Base-by-base conservation (phyloP, 768 basidiomycete genomes). In the Leucosporidium scottii region DNA sequence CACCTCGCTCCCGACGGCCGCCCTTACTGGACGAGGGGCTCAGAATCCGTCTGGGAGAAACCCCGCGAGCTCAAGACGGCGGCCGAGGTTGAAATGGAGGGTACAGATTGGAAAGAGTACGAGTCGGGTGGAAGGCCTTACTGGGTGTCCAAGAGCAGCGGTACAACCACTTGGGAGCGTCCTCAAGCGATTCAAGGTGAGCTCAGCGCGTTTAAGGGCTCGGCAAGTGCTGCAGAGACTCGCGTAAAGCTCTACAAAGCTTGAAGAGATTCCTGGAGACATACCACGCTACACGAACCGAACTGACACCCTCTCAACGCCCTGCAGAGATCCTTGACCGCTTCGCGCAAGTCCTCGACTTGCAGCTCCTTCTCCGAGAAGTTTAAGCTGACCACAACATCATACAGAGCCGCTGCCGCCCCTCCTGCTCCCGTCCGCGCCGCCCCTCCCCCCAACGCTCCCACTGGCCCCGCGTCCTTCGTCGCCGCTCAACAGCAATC, bases 131-230 rank as follows among this genome's bases (percentile, higher is more conserved):
- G 75, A 10, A 49, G 70, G 13, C 75, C 77, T 18, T 80, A 80
- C 71, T 80, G 78, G 70, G 78, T 75, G 3, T 75, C 96, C 87
- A 88, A 86, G 39, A 86, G 89, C 51, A 84, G 86, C 36, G 94
- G 92, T 74, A 90, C 94, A 79, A 94, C 93, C 3, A 91, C 93
- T 81, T 98, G 96, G 96, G 91, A 94, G 67, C 88, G 94, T 86
- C 96, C 96, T 15, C 87, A 91, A 62, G 93, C 98, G 75, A 84
- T 99, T 31, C 79, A 48, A 21, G 73, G 72, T 61, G n/a, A 57
- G 61, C n/a, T n/a, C 54, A 51, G 23, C 9, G 20, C 8, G 3
- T 27, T 88, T 90, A 76, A 89, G 87, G 73, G 87, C 93, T 0
- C 91, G 78, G 65, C 54, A 20, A 64, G 71, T 44, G 74, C 74